Conservation (phyloP, 495 filamentous ascomycete species). For the Thermothielavioides terrestris region DNA sequence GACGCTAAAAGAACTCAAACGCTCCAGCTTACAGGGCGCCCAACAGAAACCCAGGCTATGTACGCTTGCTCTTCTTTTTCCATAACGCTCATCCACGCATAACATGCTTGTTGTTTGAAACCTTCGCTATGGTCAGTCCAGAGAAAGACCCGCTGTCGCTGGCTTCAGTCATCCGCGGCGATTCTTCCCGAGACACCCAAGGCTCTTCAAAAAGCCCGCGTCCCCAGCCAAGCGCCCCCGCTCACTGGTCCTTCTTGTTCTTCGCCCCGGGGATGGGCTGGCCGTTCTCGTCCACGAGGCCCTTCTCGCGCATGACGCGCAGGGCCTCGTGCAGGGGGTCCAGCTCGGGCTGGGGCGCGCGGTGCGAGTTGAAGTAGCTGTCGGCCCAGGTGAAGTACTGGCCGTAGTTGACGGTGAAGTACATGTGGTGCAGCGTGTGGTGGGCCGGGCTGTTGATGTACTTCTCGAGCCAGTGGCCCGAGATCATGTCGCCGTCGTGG, state of each 20-base stretch:
- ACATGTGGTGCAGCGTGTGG: slow-evolving; percentile 21
- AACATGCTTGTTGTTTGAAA: too few relatives aligned
- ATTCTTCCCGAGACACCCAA: neutral
- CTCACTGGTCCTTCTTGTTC: slow-evolving; percentile 2
- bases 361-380: slow-evolving; percentile 16
- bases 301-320: slow-evolving; percentile 16
- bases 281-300: slow-evolving; percentile 18
- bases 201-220: neutral
- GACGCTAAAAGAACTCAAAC: too few relatives aligned
- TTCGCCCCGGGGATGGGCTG: slow-evolving; percentile 9
- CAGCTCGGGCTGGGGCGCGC: slow-evolving; percentile 12
- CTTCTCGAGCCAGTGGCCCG: slow-evolving; percentile 19
- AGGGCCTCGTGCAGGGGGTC: slow-evolving; percentile 16
- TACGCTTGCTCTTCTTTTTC: too few relatives aligned
- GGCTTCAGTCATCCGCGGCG: too few relatives aligned
- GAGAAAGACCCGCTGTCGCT: too few relatives aligned
- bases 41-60: too few relatives aligned
- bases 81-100: too few relatives aligned
- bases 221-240: neutral
- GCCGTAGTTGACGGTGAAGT: slow-evolving; percentile 22
- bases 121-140: too few relatives aligned
- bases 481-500: slow-evolving; percentile 21
- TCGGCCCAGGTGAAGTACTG: slow-evolving; percentile 21
- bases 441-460: slow-evolving; percentile 20
- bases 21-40: too few relatives aligned